Conservation (phyloP, 1,284 basidiomycete species). For the Tilletiaria anomala region DNA sequence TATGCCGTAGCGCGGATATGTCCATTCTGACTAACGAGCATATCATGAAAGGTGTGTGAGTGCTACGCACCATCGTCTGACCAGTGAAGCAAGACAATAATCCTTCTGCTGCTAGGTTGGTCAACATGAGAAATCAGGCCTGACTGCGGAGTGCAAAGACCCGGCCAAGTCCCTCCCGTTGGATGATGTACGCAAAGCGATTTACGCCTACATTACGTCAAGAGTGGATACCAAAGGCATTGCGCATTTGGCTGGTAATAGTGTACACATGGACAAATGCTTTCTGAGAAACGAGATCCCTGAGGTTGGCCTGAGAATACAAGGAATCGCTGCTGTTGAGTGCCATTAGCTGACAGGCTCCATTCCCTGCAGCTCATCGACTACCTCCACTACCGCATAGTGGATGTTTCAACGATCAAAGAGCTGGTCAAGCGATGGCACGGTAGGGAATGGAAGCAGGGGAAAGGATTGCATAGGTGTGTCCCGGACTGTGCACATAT, state of each 20-base stretch:
- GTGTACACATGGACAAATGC: slow-evolving; percentile 59
- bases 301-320: slow-evolving; percentile 39
- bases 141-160: slow-evolving; percentile 17
- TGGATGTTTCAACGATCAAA: slow-evolving; percentile 40
- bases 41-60: slow-evolving; percentile 8
- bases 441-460: slow-evolving; percentile 44
- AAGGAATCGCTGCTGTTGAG: neutral
- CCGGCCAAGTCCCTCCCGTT: slow-evolving; percentile 25
- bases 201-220: slow-evolving; percentile 43
- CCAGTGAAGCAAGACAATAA: neutral
- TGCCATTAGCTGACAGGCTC: neutral
- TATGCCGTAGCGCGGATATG: no score
- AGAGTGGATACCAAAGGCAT: slow-evolving; percentile 43
- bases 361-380: slow-evolving; percentile 17
- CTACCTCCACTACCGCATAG: slow-evolving; percentile 44
- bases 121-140: slow-evolving; percentile 7
- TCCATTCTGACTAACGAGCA: neutral
- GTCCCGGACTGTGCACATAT: slow-evolving; percentile 24
- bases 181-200: slow-evolving; percentile 38
- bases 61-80: neutral
- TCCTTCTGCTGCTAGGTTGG: neutral
- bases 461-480: slow-evolving; percentile 30
- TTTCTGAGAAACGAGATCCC: slow-evolving; percentile 66
- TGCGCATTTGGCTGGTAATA: slow-evolving; percentile 63
- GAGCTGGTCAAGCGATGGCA: slow-evolving; percentile 62